Evolutionary conservation across 2,329 filamentous ascomycete genomes (phyloP).

Genomic region (Penicillium sp.): DNA sequence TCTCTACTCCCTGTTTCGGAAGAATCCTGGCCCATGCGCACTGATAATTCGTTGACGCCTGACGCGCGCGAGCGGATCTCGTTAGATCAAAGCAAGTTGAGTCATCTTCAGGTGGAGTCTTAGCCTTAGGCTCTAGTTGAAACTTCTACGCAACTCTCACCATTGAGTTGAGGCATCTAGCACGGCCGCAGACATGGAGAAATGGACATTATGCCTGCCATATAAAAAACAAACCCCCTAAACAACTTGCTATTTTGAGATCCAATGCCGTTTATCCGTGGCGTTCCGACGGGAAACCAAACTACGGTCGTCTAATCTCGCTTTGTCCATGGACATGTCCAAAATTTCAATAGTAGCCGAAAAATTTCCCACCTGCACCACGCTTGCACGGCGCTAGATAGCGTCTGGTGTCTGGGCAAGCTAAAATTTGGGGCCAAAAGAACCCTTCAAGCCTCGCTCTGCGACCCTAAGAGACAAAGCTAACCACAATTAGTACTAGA

Average conservation of each 20-base stretch:
- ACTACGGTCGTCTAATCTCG: neutral
- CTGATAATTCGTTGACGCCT: too few species aligned
- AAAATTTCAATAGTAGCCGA: neutral
- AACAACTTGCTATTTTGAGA: neutral
- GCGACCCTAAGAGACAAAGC: neutral
- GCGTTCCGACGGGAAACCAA: neutral
- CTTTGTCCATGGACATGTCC: neutral
- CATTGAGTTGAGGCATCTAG: too few species aligned
- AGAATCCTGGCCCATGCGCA: neutral
- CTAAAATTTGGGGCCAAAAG: neutral
- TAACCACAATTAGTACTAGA: slow-evolving; percentile 3
- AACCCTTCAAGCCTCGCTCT: neutral
- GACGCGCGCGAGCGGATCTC: too few species aligned
- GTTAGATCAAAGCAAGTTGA: too few species aligned
- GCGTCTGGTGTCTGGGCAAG: neutral
- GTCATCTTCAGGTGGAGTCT: too few species aligned
- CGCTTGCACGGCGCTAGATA: neutral
- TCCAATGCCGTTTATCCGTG: neutral
- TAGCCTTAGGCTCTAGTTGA: too few species aligned
- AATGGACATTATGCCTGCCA: neutral
- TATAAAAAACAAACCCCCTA: too few species aligned
- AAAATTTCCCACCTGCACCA: neutral
- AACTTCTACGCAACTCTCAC: too few species aligned
- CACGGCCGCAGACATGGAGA: too few species aligned
- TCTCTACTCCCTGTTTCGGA: too few species aligned